phyloP scores from a whole-genome alignment of 306 rosid genomes.

The Prunus persica region Prunus_persica_NCBIv2 NC_034011.1:20421501-20422000 shows the following conservation, averaged over 20 bases:
- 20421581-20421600: constrained; percentile 12
- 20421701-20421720: constrained; percentile 19
- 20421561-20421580: constrained; percentile 3
- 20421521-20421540: constrained; percentile 51
- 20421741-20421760: constrained; percentile 18
- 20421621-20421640: constrained; percentile 84
- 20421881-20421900: constrained; percentile 20
- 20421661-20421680: constrained; percentile 99
- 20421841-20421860: constrained; percentile 97
- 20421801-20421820: constrained; percentile 97
- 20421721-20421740: constrained; percentile 5
- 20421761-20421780: constrained; percentile 39
- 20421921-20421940: not conserved
- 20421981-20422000: not conserved
- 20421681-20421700: constrained; percentile 94
- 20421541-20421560: not conserved
- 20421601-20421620: constrained; percentile 16
- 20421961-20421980: not conserved
- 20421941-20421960: not conserved
- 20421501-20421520: constrained; percentile 96
- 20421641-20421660: constrained; percentile 87
- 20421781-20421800: constrained; percentile 91
- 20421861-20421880: constrained; percentile 94
- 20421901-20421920: constrained; percentile 10
- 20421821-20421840: constrained; percentile 97